These are phyloP conservation scores for Suillus paluster DNA, from an alignment of 768 basidiomycete species.

Conservation along the genomic window DNA sequence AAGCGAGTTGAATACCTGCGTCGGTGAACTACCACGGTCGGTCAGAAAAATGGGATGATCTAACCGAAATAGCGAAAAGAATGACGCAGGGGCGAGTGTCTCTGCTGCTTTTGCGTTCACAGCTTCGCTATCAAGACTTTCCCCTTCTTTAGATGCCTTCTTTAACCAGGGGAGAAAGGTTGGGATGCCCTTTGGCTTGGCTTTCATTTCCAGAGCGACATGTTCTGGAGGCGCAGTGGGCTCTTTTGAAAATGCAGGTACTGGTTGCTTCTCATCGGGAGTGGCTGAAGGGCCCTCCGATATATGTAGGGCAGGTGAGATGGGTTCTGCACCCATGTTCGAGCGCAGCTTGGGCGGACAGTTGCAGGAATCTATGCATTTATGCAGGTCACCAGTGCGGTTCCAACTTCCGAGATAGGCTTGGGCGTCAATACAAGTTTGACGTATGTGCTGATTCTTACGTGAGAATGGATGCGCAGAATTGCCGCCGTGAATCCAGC, in stretches of 20 bases:
- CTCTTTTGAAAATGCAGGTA: slow-evolving; percentile 24
- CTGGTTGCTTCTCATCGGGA: slow-evolving; percentile 51
- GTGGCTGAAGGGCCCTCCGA: slow-evolving; percentile 46
- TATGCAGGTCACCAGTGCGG: not conserved
- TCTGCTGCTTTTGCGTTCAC: slow-evolving; percentile 29
- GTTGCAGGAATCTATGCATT: not conserved
- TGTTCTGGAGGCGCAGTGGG: not conserved
- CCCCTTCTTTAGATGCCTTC: slow-evolving; percentile 24
- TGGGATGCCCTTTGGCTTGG: slow-evolving; percentile 28
- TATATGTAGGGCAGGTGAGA: slow-evolving; percentile 35
- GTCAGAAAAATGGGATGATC: slow-evolving; percentile 1
- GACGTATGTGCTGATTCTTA: no score
- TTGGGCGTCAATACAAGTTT: not conserved
- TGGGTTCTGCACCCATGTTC: not conserved
- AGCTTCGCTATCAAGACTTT: slow-evolving; percentile 5
- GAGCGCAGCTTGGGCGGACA: not conserved
- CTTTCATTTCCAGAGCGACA: not conserved
- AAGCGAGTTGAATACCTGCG: slow-evolving; percentile 72
- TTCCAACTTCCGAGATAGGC: not conserved
- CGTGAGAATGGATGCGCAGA: no score
- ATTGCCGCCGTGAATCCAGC: no score
- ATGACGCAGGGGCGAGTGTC: slow-evolving; percentile 41
- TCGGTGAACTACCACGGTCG: slow-evolving; percentile 12
- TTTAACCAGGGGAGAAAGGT: slow-evolving; percentile 47
- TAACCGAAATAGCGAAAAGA: slow-evolving; percentile 55